A percentile compares a stretch with the other conserved stretches of the same genome.
These are phyloP conservation scores for Ramaria rubella DNA, from an alignment of 768 basidiomycete genomes.

Conservation along the genomic window DNA sequence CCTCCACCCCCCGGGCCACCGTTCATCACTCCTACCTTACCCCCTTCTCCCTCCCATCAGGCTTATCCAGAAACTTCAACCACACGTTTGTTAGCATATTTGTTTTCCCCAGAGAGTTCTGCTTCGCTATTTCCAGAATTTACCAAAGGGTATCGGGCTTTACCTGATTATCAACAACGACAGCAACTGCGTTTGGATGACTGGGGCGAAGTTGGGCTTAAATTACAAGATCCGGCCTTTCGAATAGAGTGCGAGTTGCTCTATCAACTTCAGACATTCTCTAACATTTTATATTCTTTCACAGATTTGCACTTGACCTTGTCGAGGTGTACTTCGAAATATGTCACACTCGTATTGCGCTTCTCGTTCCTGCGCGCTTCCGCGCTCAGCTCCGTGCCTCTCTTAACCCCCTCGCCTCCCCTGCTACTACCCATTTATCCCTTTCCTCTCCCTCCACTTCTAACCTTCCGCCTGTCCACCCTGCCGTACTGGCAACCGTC, in stretches of 20 bases:
- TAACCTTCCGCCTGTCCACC: conserved; percentile 37
- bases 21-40: conserved; percentile 7
- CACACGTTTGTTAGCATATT: conserved; percentile 59
- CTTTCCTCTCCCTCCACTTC: conserved; percentile 5
- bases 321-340: conserved; percentile 94
- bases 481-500: conserved; percentile 76
- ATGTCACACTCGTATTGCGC: conserved; percentile 80
- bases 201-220: conserved; percentile 72
- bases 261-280: too few species aligned
- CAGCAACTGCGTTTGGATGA: conserved; percentile 36
- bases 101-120: conserved; percentile 43
- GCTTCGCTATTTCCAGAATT: not conserved
- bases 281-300: not conserved
- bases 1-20: not conserved
- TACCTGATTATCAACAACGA: conserved; percentile 27
- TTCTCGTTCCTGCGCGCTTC: conserved; percentile 79
- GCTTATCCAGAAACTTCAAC: conserved; percentile 46
- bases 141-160: conserved; percentile 8
- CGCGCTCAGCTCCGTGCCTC: conserved; percentile 54
- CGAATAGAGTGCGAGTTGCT: conserved; percentile 64
- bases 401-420: conserved; percentile 8
- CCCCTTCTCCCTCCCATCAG: conserved; percentile 6
- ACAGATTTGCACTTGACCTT: conserved; percentile 87
- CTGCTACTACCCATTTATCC: not conserved
- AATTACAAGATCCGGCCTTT: conserved; percentile 65